These are phyloP conservation scores for Cercospora nicotianae DNA, from an alignment of 2,329 filamentous ascomycete species.

Conservation along the genomic window DNA sequence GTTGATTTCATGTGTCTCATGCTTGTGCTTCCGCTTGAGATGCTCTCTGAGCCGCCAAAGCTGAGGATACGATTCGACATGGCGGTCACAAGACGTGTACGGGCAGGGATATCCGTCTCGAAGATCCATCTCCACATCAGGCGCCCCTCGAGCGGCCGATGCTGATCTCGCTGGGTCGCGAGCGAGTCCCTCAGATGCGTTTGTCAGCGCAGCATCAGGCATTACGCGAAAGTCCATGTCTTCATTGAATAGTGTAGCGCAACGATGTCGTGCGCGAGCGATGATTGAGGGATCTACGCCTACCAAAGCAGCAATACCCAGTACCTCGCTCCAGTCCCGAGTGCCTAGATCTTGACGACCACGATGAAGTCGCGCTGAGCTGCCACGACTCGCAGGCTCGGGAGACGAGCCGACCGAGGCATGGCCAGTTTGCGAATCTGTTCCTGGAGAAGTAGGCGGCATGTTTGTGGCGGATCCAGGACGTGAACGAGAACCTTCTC, in stretches of 20 bases:
- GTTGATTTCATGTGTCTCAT: constrained; percentile 17
- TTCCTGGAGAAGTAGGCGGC: neutral
- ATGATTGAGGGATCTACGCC: constrained; percentile 68
- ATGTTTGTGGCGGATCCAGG: neutral
- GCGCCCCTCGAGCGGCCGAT: constrained; percentile 26
- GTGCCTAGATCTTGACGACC: constrained; percentile 42
- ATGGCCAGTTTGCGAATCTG: neutral
- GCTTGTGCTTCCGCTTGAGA: constrained; percentile 35
- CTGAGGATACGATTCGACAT: constrained; percentile 29
- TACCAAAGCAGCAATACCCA: constrained; percentile 73
- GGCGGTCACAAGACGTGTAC: constrained; percentile 30
- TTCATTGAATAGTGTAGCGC: constrained; percentile 72
- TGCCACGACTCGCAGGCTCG: neutral
- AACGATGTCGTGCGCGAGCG: constrained; percentile 69
- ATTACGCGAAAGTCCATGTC: constrained; percentile 52
- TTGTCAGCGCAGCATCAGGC: constrained; percentile 19
- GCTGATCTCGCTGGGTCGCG: neutral
- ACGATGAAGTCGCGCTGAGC: neutral
- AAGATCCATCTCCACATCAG: neutral
- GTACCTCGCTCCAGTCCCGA: constrained; percentile 81
- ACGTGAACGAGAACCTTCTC: constrained; percentile 20
- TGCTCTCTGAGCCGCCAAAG: constrained; percentile 39
- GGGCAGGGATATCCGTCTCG: constrained; percentile 28
- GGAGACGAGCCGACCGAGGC: neutral
- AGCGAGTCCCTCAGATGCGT: neutral